Evolutionary conservation across 73 alveolate species (phyloP).

Genomic region (Paramecium pentaurelia): DNA sequence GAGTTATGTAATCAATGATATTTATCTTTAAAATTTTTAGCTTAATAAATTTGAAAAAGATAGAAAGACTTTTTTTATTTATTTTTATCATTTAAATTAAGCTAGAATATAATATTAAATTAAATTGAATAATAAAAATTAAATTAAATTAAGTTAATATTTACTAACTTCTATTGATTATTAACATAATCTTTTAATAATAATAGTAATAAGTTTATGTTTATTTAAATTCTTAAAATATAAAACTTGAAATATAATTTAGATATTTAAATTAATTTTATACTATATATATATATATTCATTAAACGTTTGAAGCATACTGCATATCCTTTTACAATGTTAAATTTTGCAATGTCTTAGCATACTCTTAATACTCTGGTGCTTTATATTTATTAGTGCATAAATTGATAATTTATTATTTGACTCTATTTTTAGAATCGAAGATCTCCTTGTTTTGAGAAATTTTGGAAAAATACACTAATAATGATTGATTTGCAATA

Average conservation of each 20-base stretch:
- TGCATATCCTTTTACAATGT: background rate
- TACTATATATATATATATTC: background rate
- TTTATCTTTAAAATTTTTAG: too few species aligned
- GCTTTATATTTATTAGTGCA: background rate
- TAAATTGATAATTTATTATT: background rate
- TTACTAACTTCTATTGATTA: too few species aligned
- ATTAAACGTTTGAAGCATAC: background rate
- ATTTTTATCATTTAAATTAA: too few species aligned
- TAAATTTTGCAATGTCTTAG: background rate
- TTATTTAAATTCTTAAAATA: too few species aligned
- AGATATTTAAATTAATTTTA: background rate
- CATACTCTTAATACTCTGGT: background rate
- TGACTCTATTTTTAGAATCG: background rate
- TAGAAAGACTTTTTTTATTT: too few species aligned
- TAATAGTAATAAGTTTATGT: too few species aligned
- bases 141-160: too few species aligned
- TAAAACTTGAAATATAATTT: background rate
- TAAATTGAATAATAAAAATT: too few species aligned
- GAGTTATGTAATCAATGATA: too few species aligned
- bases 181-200: too few species aligned
- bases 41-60: too few species aligned
- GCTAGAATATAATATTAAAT: too few species aligned
- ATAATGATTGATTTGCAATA: background rate
- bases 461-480: background rate
- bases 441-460: conserved; percentile 4